Evolutionary conservation across 2,329 filamentous ascomycete genomes (phyloP), one percentile per base, ranked within the genome.

Genomic region (Colletotrichum scovillei): DNA sequence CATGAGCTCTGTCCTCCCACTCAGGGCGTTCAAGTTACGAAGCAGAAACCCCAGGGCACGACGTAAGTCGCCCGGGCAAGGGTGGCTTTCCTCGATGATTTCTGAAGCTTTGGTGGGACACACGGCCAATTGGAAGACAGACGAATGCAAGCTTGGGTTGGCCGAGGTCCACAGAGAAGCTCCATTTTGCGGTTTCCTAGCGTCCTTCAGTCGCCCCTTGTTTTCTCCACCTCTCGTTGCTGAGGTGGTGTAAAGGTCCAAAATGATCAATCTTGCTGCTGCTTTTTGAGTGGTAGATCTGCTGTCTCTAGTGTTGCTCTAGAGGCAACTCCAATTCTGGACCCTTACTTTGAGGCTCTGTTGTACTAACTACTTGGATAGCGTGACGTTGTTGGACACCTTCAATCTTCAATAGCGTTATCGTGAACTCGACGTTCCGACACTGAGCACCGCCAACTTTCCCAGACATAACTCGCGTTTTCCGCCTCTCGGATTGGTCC

Each of bases 21-120:
- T 69, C 70, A 73, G 70, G 32, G 53, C 59, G 55, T 22, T 60
- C 66, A 69, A 73, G 66, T 69, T 69, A 60, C 70, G 70, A 73
- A 73, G 66, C 70, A 72, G 35, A 38, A 62, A 67, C 46, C 55
- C 64, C 57, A 72, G 69, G 57, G 57, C 69, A 68, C 63, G 69
- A 68, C 69, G 62, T 72, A 65, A 64, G 63, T 67, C 65, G 46
- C 32, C 65, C 52, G 52, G 65, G 42, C 59, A 55, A 64, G 58
- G 58, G 69, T 26, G 58, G 58, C 35, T 42, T 11, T 53, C 42
- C 42, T 58, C 24, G 49, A 32, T 60, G 66, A 53, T 73, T 73
- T 60, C 53, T 59, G 67, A 69, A 73, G 70, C 67, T 73, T 56
- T 46, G 60, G 70, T n/a, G 35, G 24, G 46, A 35, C 24, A 62